Base-by-base conservation (phyloP, 306 rosid species). In the Purshia tridentata region DNA sequence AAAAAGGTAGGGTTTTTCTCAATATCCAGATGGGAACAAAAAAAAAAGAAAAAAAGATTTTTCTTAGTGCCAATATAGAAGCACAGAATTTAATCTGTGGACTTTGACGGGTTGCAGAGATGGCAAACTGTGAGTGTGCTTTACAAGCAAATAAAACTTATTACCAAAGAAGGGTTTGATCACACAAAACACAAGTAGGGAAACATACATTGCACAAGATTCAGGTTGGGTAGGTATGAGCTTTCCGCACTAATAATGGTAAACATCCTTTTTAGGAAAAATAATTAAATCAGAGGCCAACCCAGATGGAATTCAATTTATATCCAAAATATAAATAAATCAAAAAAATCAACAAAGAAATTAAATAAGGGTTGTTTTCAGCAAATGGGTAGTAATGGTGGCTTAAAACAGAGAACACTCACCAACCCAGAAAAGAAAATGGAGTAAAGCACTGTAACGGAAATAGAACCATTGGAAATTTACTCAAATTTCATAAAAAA, bases 351-450 rank as follows among this genome's bases (percentile, higher is more conserved):
- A 74, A 18, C 72, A 50, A 23, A 70, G 72, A 74, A 69, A 67
- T 57, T 67, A 58, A 77, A 57, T 10, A 18, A 13, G 29, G 16
- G 37, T 74, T 41, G 37, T 57, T 69, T 73, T 73, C 54, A 59
- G 70, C 49, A 75, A 70, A 79, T 58, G 50, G 47, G 47, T 23
- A 55, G 67, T 56, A 70, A 57, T 61, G 73, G 20, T 37, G 6
- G 51, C 4, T 46, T 56, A 85, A 81, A 40, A 58, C 67, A 48
- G 15, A 57, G 37, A 49, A 66, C 45, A 81, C 73, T 77, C 80
- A 77, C 82, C 80, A 56, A 65, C 84, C 92, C 67, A 81, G 84
- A 70, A 65, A 58, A 47, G 67, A 60, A 74, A 73, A 81, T 66
- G 56, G 72, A 44, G 68, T 75, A 72, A 60, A 82, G 71, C 29